phyloP scores from a whole-genome alignment of 1,284 basidiomycete genomes.

The Prillingera fragicola region DNA sequence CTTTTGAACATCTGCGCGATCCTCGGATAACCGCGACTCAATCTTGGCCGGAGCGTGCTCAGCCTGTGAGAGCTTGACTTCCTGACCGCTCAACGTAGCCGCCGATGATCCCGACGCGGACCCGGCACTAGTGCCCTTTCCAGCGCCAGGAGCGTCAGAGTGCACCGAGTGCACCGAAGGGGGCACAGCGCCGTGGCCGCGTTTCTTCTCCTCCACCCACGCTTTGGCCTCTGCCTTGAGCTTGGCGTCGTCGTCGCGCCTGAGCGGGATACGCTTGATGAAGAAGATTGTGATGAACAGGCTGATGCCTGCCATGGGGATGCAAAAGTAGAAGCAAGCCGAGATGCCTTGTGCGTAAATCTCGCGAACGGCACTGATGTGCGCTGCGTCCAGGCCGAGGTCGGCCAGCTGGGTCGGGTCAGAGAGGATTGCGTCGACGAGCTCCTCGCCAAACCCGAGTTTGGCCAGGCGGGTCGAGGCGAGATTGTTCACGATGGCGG shows the following conservation, averaged over 20 bases:
- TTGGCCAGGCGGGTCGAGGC: conserved; percentile 14
- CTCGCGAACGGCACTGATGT: conserved; percentile 17
- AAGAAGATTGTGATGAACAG: conserved; percentile 34
- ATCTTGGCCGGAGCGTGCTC: too few relatives aligned
- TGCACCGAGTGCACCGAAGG: background rate
- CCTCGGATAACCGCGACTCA: too few relatives aligned
- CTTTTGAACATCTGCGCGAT: conserved; percentile 15
- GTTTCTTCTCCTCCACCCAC: conserved; percentile 20
- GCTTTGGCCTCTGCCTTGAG: conserved; percentile 27
- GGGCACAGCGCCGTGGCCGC: background rate
- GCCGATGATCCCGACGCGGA: background rate
- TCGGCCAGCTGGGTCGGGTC: conserved; percentile 24
- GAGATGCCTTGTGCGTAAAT: conserved; percentile 27
- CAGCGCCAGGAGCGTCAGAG: background rate
- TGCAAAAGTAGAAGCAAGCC: conserved; percentile 30
- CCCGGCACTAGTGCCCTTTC: background rate
- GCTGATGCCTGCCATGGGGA: conserved; percentile 26
- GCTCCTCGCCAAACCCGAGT: background rate
- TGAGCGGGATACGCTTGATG: conserved; percentile 25
- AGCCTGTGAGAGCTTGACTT: background rate
- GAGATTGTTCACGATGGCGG: conserved; percentile 29
- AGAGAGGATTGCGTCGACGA: conserved; percentile 13
- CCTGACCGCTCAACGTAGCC: background rate
- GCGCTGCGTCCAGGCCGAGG: conserved; percentile 11
- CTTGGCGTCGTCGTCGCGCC: conserved; percentile 29